Conservation (phyloP, 2,329 filamentous ascomycete genomes). For the Fusarium sp. region DNA sequence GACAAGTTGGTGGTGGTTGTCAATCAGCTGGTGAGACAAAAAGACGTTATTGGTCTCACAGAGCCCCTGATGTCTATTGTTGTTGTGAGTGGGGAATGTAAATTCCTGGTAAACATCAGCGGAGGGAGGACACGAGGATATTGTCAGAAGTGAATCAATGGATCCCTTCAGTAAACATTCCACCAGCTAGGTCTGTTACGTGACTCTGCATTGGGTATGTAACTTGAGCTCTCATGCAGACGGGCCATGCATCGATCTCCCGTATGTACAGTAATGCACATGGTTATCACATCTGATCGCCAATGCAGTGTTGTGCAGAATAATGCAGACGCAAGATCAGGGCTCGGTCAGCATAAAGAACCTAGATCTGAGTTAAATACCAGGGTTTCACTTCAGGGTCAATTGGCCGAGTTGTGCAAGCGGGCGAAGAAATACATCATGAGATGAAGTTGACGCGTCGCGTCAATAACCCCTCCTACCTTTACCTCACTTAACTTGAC, state of each 20-base stretch:
- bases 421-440: slow-evolving; percentile 25
- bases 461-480: slow-evolving; percentile 27
- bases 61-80: slow-evolving; percentile 14
- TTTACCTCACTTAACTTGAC: background rate
- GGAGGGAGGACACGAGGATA: background rate
- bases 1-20: slow-evolving; percentile 12
- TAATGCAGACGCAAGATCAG: slow-evolving; percentile 28
- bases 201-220: slow-evolving; percentile 12
- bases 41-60: slow-evolving; percentile 33
- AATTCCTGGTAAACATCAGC: background rate
- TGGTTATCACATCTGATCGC: slow-evolving; percentile 33
- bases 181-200: background rate
- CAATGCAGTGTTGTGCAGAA: slow-evolving; percentile 42
- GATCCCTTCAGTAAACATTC: slow-evolving; percentile 13
- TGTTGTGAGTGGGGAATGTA: slow-evolving; percentile 15
- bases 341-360: slow-evolving; percentile 11
- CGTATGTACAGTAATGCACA: slow-evolving; percentile 28
- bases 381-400: background rate
- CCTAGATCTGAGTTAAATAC: slow-evolving; percentile 4
- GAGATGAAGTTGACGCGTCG: slow-evolving; percentile 26
- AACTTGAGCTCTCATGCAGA: slow-evolving; percentile 37
- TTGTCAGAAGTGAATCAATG: slow-evolving; percentile 1
- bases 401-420: slow-evolving; percentile 8
- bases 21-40: slow-evolving; percentile 28
- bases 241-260: slow-evolving; percentile 40